These are phyloP conservation scores for Lepidium sativum DNA, from an alignment of 345 rosid species.

Conservation along the genomic window DNA sequence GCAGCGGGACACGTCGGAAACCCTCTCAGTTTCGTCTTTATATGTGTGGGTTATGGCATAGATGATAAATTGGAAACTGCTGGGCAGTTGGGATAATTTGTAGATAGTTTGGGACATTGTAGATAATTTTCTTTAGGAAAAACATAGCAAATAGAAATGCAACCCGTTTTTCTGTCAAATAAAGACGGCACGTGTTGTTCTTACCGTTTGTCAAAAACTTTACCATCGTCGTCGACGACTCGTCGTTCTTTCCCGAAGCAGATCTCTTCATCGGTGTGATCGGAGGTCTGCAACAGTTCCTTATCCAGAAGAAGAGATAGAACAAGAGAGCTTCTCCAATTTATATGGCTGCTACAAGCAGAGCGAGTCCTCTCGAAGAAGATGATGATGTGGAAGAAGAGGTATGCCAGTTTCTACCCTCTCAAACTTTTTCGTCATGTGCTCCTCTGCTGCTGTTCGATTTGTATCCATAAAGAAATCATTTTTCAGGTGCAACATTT, in stretches of 20 bases:
- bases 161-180: background rate
- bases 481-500: slow-evolving; percentile 67
- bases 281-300: slow-evolving; percentile 20
- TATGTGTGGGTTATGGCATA: no score
- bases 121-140: no score
- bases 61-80: no score
- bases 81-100: no score
- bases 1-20: no score
- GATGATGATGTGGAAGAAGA: slow-evolving; percentile 48
- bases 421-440: background rate
- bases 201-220: background rate
- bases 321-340: background rate
- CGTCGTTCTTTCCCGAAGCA: slow-evolving; percentile 4
- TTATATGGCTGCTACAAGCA: slow-evolving; percentile 64
- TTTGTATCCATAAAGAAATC: background rate
- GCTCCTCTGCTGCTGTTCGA: background rate
- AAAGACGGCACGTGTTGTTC: slow-evolving; percentile 25
- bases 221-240: slow-evolving; percentile 9
- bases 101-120: no score
- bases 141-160: background rate
- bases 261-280: slow-evolving; percentile 25
- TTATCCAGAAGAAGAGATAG: background rate
- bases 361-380: slow-evolving; percentile 31
- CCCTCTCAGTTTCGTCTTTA: no score
- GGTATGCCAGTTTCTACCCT: background rate